A percentile compares a stretch with the other conserved stretches of the same genome.
These are phyloP conservation scores for Pseudocercospora ulei DNA, from an alignment of 2,329 filamentous ascomycete genomes.

Conservation along the genomic window DNA sequence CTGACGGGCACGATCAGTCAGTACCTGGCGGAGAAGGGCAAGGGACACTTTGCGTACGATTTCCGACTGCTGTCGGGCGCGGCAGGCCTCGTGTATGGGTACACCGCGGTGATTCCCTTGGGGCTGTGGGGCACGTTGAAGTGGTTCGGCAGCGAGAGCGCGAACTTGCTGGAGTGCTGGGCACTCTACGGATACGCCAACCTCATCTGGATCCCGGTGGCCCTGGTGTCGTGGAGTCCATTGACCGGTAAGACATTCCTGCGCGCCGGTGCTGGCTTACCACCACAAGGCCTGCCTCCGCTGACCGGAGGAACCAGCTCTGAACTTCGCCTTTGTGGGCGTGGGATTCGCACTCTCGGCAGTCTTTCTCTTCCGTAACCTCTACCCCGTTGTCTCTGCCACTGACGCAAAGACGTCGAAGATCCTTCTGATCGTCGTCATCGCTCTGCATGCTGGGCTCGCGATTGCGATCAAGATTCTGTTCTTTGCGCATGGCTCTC, in stretches of 20 bases:
- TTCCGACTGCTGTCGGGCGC: conserved; percentile 82
- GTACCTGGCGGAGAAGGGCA: conserved; percentile 62
- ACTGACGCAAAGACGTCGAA: conserved; percentile 89
- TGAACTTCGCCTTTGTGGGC: conserved; percentile 91
- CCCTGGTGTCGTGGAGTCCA: conserved; percentile 80
- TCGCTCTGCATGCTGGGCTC: conserved; percentile 78
- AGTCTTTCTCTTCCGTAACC: conserved; percentile 71
- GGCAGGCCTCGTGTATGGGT: conserved; percentile 88
- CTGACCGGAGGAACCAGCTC: conserved; percentile 39
- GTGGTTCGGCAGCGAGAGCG: conserved; percentile 90
- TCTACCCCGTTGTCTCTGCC: conserved; percentile 76
- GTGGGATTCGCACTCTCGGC: conserved; percentile 77
- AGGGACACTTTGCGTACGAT: conserved; percentile 74
- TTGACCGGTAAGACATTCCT: conserved; percentile 48
- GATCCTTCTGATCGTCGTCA: conserved; percentile 70
- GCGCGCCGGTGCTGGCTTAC: no score
- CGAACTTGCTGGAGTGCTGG: conserved; percentile 90
- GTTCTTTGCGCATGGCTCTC: conserved; percentile 63
- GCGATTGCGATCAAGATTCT: conserved; percentile 90
- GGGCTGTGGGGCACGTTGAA: conserved; percentile 77
- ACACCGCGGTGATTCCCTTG: conserved; percentile 73
- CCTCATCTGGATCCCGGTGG: conserved; percentile 92
- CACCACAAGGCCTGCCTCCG: background rate
- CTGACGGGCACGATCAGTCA: conserved; percentile 89
- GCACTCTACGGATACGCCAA: conserved; percentile 94